Evolutionary conservation across 257 asterid genomes (phyloP).

Genomic region (Salvia miltiorrhiza): DNA sequence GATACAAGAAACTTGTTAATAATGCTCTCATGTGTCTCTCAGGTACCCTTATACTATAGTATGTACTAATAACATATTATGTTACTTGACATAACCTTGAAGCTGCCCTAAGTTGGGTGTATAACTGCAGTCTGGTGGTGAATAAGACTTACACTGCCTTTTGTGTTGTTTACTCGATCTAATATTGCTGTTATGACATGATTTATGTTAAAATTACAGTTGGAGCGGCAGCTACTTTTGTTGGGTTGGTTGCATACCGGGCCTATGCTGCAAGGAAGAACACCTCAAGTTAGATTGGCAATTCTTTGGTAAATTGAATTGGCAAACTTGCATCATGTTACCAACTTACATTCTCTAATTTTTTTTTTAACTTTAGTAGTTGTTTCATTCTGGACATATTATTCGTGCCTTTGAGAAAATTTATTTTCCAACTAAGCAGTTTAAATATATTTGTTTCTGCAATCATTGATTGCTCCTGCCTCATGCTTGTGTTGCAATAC

Average conservation of each 20-base stretch:
- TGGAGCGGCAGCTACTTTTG: slow-evolving; percentile 77
- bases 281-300: slow-evolving; percentile 46
- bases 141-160: not conserved
- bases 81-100: not conserved
- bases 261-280: slow-evolving; percentile 77
- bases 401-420: not conserved
- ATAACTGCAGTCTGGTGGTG: not conserved
- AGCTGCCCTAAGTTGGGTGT: not conserved
- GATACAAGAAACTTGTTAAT: slow-evolving; percentile 52
- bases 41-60: slow-evolving; percentile 39
- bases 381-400: not conserved
- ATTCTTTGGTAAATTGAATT: slow-evolving; percentile 20
- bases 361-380: not conserved
- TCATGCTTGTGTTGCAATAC: slow-evolving; percentile 9
- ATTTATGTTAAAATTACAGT: slow-evolving; percentile 45
- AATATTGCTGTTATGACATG: slow-evolving; percentile 15
- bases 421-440: not conserved
- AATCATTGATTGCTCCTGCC: not conserved
- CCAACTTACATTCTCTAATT: not conserved
- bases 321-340: slow-evolving; percentile 4
- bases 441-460: slow-evolving; percentile 2
- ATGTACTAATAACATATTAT: not conserved
- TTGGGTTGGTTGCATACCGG: slow-evolving; percentile 84
- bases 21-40: slow-evolving; percentile 66
- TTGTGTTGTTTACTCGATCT: not conserved